Evolutionary conservation across 495 filamentous ascomycete genomes (phyloP).

Genomic region (Penicillium coprophilum): DNA sequence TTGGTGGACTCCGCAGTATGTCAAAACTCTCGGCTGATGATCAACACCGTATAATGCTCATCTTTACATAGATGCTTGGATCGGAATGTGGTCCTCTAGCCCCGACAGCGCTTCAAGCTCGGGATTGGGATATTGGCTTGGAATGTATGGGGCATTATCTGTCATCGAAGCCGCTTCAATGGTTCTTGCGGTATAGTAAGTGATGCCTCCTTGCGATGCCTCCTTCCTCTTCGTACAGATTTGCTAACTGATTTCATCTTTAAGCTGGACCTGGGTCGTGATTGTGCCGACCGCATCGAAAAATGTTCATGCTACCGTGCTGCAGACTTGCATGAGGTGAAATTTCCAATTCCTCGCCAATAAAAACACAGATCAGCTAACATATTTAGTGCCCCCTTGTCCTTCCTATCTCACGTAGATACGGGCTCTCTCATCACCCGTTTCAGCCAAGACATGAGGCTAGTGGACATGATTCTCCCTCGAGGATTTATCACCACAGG

Average conservation of each 20-base stretch:
- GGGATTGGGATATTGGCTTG: slow-evolving; percentile 25
- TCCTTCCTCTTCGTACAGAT: not conserved
- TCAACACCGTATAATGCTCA: not conserved
- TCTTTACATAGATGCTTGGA: slow-evolving; percentile 18
- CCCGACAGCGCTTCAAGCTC: slow-evolving; percentile 9
- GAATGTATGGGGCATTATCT: slow-evolving; percentile 24
- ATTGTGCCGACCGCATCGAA: slow-evolving; percentile 26
- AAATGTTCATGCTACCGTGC: slow-evolving; percentile 17
- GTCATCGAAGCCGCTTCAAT: slow-evolving; percentile 16
- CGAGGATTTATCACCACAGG: slow-evolving; percentile 22
- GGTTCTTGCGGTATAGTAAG: slow-evolving; percentile 2
- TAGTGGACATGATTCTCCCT: slow-evolving; percentile 40
- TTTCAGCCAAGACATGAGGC: slow-evolving; percentile 48
- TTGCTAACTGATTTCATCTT: not conserved
- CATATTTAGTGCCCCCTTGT: slow-evolving; percentile 22
- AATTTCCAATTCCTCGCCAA: not conserved
- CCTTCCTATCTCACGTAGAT: slow-evolving; percentile 43
- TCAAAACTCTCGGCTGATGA: not conserved
- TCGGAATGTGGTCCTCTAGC: slow-evolving; percentile 24
- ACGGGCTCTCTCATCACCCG: slow-evolving; percentile 43
- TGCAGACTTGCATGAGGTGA: slow-evolving; percentile 22
- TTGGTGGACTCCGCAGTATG: slow-evolving; percentile 16
- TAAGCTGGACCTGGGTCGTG: slow-evolving; percentile 25
- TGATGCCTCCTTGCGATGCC: not conserved
- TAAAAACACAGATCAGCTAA: slow-evolving; percentile 4